Evolutionary conservation across 2,329 filamentous ascomycete genomes (phyloP).

Genomic region (Thielaviopsis populi): DNA sequence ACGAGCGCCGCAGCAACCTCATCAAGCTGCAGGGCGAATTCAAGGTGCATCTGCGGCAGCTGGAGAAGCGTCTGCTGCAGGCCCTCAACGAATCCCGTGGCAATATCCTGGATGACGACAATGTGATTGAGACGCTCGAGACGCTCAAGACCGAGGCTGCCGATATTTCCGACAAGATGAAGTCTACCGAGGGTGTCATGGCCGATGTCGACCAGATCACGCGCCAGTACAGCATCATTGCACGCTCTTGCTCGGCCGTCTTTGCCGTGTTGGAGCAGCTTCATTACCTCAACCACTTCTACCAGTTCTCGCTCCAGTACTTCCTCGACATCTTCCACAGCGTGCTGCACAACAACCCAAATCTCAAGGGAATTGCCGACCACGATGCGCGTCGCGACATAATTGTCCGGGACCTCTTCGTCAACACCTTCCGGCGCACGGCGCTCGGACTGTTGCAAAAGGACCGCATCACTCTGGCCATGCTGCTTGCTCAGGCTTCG

Average conservation of each 20-base stretch:
- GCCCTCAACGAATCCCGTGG: slow-evolving; percentile 94
- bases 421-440: slow-evolving; percentile 86
- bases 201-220: slow-evolving; percentile 94
- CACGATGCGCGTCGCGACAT: slow-evolving; percentile 70
- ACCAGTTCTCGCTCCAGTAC: slow-evolving; percentile 97
- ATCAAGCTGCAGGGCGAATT: slow-evolving; percentile 99
- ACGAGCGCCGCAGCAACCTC: slow-evolving; percentile 88
- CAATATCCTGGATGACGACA: slow-evolving; percentile 96
- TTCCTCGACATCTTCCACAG: slow-evolving; percentile 96
- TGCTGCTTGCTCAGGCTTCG: slow-evolving; percentile 90
- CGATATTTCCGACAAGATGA: slow-evolving; percentile 92
- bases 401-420: slow-evolving; percentile 82
- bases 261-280: slow-evolving; percentile 95
- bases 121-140: slow-evolving; percentile 94
- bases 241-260: slow-evolving; percentile 87
- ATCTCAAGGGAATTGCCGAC: slow-evolving; percentile 53
- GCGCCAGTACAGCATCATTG: slow-evolving; percentile 82
- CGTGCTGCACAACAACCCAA: slow-evolving; percentile 68
- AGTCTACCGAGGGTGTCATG: slow-evolving; percentile 95
- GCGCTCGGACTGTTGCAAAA: slow-evolving; percentile 83
- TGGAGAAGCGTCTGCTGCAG: slow-evolving; percentile 86
- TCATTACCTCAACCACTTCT: slow-evolving; percentile 97
- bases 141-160: slow-evolving; percentile 95
- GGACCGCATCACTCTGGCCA: slow-evolving; percentile 83
- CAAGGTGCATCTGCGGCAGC: slow-evolving; percentile 88